These are phyloP conservation scores for Xylaria sp. DNA, from an alignment of 2,329 filamentous ascomycete species.

Conservation along the genomic window DNA sequence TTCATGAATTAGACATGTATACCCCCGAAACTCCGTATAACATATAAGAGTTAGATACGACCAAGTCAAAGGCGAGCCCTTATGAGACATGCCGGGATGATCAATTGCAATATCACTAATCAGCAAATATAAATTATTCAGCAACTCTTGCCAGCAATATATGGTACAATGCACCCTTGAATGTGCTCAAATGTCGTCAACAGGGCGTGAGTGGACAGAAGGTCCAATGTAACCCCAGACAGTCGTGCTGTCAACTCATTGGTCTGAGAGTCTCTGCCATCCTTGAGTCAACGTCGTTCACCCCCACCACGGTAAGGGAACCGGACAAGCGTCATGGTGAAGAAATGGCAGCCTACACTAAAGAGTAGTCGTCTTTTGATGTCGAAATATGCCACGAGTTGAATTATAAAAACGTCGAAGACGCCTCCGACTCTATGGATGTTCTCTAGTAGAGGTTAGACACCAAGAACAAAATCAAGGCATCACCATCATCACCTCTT, in stretches of 20 bases:
- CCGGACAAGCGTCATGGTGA: constrained; percentile 3
- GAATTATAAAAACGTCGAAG: constrained; percentile 4
- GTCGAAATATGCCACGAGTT: not conserved
- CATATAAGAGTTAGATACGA: too few relatives aligned
- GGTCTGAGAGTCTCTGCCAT: not conserved
- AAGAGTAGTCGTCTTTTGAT: not conserved
- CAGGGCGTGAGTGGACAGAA: not conserved
- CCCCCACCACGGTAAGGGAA: not conserved
- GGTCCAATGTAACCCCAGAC: not conserved
- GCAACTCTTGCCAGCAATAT: not conserved
- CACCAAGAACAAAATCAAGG: too few relatives aligned
- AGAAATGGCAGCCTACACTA: not conserved
- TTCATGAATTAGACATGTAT: too few relatives aligned
- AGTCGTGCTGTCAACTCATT: not conserved
- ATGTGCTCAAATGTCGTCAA: not conserved
- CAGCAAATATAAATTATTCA: constrained; percentile 2
- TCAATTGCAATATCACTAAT: not conserved
- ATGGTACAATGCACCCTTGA: not conserved
- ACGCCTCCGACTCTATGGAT: not conserved
- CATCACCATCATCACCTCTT: not conserved
- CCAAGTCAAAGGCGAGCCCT: too few relatives aligned
- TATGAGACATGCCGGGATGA: not conserved
- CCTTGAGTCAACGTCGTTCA: too few relatives aligned
- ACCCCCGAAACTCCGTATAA: too few relatives aligned
- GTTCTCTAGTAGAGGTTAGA: not conserved